Evolutionary conservation across 2,329 filamentous ascomycete genomes (phyloP).

Genomic region (Colletotrichum coccodes): DNA sequence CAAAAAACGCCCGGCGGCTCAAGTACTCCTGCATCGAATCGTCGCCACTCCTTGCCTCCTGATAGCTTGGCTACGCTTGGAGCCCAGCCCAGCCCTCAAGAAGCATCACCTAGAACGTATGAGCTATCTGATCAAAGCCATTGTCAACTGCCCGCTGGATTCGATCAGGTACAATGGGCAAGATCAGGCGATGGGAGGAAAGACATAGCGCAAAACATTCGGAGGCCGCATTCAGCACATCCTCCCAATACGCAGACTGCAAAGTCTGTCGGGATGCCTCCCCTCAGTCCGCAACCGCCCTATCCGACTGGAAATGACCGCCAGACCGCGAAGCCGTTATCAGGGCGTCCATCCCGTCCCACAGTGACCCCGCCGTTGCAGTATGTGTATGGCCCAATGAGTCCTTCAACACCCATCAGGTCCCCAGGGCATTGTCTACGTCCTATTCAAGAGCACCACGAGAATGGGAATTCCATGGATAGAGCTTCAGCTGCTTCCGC

Average conservation of each 20-base stretch:
- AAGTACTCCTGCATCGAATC: not conserved
- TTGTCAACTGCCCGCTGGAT: not conserved
- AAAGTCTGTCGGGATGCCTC: not conserved
- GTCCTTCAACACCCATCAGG: conserved; percentile 9
- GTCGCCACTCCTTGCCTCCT: conserved; percentile 20
- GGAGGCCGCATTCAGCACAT: conserved; percentile 2
- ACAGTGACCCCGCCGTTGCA: not conserved
- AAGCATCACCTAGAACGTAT: not conserved
- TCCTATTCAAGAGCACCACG: conserved; percentile 32
- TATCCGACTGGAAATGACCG: not conserved
- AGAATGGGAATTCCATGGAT: not conserved
- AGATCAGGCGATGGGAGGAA: not conserved
- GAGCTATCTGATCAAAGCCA: not conserved
- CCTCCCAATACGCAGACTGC: not conserved
- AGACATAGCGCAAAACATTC: not conserved
- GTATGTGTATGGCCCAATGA: not conserved
- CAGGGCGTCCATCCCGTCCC: conserved; percentile 17
- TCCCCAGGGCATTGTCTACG: conserved; percentile 30
- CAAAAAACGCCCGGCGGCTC: not conserved
- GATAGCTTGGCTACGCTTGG: not conserved
- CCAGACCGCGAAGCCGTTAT: not conserved
- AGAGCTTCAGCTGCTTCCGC: not conserved
- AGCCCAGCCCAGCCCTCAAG: not conserved
- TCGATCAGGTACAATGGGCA: not conserved
- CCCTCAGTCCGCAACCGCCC: not conserved